Base-by-base conservation (phyloP, 495 filamentous ascomycete species). In the Penicillium atrosanguineum region DNA sequence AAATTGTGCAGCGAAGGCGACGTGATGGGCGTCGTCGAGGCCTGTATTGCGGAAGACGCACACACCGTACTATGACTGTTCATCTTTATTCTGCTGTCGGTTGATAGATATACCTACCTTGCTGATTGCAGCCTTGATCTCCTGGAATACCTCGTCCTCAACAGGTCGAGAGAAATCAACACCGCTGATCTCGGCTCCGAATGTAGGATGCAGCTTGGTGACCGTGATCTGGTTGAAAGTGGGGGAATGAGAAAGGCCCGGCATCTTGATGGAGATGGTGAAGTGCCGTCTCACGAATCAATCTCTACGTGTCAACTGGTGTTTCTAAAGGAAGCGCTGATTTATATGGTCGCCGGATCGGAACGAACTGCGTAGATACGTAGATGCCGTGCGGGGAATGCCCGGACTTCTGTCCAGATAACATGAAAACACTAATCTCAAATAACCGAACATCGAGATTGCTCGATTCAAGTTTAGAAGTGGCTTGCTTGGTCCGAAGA, bases 21-120 rank as follows among this genome's bases (percentile, higher is more conserved):
- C 73, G 55, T 86, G 82, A 0, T 62, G 49, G n/a, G 61, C 65
- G 62, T 85, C 81, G 50, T 71, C 64, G 28, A 86, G 67, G 21
- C 68, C 63, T 7, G 82, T 81, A 44, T 72, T 60, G 20, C 83
- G 78, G 65, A 84, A 79, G 26, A 83, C 74, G 55, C 70, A 68
- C 18, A 86, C 71, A 44, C 81, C 83, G 61, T 83, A 84, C 81
- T 84, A 44, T n/a, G 20, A 1, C 28, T 18, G 47, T 18, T 49
- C 46, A 40, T 31, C 12, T 38, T 12, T 8, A 8, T 40, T 34
- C 38, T 36, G 37, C 18, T 38, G 23, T 7, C 25, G 15, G 37
- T 18, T 40, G 8, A 21, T 34, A 29, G 6, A 23, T 6, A 19
- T 15, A 50, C 47, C 42, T 36, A 57, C 61, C 53, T 63, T 57